These are phyloP conservation scores for Neonectria faginata DNA, from an alignment of 2,329 filamentous ascomycete genomes.

Conservation along the genomic window DNA sequence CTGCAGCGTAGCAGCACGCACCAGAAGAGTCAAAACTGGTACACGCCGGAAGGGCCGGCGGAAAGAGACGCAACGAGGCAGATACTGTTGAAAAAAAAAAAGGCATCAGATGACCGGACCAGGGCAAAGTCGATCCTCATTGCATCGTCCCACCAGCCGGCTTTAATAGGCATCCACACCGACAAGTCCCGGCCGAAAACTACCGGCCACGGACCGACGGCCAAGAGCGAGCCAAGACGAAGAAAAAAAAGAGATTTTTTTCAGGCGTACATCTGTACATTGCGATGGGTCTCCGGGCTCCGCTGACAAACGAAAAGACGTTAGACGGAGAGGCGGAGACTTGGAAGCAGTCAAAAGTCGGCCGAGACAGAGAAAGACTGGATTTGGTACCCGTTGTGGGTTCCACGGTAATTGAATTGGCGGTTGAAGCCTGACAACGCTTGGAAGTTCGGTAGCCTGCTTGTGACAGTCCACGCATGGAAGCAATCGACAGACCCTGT, in stretches of 20 bases:
- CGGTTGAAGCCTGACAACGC: constrained; percentile 22
- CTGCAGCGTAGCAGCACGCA: constrained; percentile 4
- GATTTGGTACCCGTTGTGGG: constrained; percentile 28
- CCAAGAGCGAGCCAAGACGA: constrained; percentile 19
- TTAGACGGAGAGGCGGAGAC: constrained; percentile 12
- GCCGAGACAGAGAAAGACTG: constrained; percentile 30
- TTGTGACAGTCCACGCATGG: background rate
- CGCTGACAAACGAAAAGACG: background rate
- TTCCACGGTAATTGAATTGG: constrained; percentile 30
- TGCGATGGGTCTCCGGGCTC: constrained; percentile 1
- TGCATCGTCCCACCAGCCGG: constrained; percentile 34
- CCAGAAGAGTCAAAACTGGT: constrained; percentile 8
- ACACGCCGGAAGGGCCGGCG: constrained; percentile 32
- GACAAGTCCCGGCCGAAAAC: constrained; percentile 42
- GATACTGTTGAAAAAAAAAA: background rate
- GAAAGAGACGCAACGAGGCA: constrained; percentile 14
- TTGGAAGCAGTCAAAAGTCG: constrained; percentile 5
- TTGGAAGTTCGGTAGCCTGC: constrained; percentile 1
- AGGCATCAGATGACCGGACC: constrained; percentile 33
- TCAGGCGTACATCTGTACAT: constrained; percentile 4
- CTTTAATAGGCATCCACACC: constrained; percentile 27
- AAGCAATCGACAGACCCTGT: constrained; percentile 3
- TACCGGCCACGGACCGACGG: constrained; percentile 39
- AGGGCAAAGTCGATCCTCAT: constrained; percentile 23
- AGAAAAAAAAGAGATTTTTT: constrained; percentile 12